These are phyloP conservation scores for Canariomyces notabilis DNA, from an alignment of 2,329 filamentous ascomycete species.

Conservation along the genomic window DNA sequence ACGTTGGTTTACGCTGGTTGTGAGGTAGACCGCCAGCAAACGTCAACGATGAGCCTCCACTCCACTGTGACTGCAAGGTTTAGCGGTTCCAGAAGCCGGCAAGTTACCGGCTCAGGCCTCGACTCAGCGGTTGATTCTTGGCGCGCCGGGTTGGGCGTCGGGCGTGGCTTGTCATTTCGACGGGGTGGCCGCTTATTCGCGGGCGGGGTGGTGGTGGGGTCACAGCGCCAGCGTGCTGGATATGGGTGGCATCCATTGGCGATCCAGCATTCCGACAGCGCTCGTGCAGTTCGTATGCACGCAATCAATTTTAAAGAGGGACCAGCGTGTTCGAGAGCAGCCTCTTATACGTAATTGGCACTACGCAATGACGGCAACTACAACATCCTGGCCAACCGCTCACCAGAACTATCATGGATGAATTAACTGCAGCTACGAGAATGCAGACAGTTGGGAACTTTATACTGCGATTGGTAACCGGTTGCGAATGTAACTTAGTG, in stretches of 20 bases:
- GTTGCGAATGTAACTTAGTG: no score
- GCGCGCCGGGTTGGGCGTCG: slow-evolving; percentile 1
- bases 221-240: slow-evolving; percentile 2
- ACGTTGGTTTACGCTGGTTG: neutral
- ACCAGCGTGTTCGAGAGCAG: neutral
- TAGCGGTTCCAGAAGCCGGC: slow-evolving; percentile 15
- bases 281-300: slow-evolving; percentile 6
- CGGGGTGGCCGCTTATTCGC: slow-evolving; percentile 14
- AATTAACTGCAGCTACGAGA: no score
- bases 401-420: neutral
- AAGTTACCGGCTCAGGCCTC: slow-evolving; percentile 6
- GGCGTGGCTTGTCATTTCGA: slow-evolving; percentile 1
- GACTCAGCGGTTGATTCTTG: slow-evolving; percentile 2
- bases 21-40: slow-evolving; percentile 7
- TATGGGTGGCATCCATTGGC: slow-evolving; percentile 11
- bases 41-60: slow-evolving; percentile 8
- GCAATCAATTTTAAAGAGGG: slow-evolving; percentile 11
- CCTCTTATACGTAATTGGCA: neutral
- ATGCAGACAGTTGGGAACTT: no score
- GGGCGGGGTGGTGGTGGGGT: slow-evolving; percentile 5
- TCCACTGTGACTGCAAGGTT: neutral
- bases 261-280: slow-evolving; percentile 17
- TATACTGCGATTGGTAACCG: no score
- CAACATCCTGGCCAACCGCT: neutral
- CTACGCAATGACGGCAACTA: neutral